A percentile compares a stretch with the other conserved stretches of the same genome.
Conservation (phyloP, 306 rosid genomes). For the Begonia peltatifolia region DNA sequence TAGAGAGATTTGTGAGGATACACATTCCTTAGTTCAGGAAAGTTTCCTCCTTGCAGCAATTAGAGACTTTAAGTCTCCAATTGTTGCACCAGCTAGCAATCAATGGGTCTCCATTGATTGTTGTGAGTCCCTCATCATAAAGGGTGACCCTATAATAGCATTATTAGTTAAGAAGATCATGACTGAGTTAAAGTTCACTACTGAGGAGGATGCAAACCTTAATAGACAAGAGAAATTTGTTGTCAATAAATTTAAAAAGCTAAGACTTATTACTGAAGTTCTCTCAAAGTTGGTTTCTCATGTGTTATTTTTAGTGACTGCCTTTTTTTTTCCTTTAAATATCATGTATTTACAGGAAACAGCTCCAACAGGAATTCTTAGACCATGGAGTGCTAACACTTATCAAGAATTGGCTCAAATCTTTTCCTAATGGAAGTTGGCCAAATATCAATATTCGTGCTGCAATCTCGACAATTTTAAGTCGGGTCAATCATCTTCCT, state of each 20-base stretch:
- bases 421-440: conserved; percentile 90
- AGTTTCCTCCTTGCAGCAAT: too few relatives aligned
- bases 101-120: too few relatives aligned
- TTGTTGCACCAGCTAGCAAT: too few relatives aligned
- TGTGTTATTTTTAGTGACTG: not conserved
- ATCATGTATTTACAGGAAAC: conserved; percentile 40
- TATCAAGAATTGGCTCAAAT: conserved; percentile 87
- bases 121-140: too few relatives aligned
- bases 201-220: conserved; percentile 88
- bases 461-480: conserved; percentile 69
- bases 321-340: not conserved
- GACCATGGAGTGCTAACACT: conserved; percentile 83
- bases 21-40: too few relatives aligned
- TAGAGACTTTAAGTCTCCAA: too few relatives aligned
- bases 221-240: conserved; percentile 77
- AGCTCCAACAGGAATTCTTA: conserved; percentile 77
- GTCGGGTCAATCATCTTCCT: conserved; percentile 70
- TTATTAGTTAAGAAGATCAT: conserved; percentile 80
- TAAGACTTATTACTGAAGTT: conserved; percentile 74
- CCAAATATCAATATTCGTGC: conserved; percentile 80
- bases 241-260: conserved; percentile 70
- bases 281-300: conserved; percentile 64
- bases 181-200: conserved; percentile 95
- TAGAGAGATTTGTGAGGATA: too few relatives aligned
- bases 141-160: too few relatives aligned